Evolutionary conservation across 306 rosid genomes (phyloP), one percentile per base, ranked within the genome.

Genomic region (Quercus alba): DNA sequence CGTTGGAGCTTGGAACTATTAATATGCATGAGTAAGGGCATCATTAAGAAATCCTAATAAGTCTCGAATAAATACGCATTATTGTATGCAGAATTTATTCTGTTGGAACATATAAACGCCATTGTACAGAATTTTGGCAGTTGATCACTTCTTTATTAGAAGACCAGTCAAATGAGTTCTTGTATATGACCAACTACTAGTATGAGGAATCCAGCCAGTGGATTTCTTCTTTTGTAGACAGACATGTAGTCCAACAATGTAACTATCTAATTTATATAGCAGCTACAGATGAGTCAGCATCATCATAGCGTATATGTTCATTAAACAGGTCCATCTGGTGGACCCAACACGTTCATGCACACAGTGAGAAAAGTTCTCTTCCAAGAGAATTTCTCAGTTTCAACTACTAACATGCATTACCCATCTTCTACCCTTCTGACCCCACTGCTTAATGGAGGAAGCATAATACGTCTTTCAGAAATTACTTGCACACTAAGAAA

Each of bases 181-280:
- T 49, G 14, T 49, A 3, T 12, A 49, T 11, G 52, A 35, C 72
- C 52, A 19, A 33, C 26, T 63, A 63, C 70, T 63, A 28, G 6
- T 23, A 4, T 0, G 70, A 44, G 85, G 87, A 76, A 78, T 85
- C 81, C 67, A 82, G 72, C 78, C 76, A 28, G 78, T 75, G 79
- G 82, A 79, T 73, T 59, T 78, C 80, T 57, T 82, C 41, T 70
- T 28, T 11, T 19, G 33, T 44, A 73, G 63, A 74, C 62, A 73
- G 72, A 73, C 58, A 51, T 80, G 57, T 49, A 71, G 46, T 21
- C 72, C 31, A 1, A 63, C 77, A 87, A 75, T 80, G 78, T 30
- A 56, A 26, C 73, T 69, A 66, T 80, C 35, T 75, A 75, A 72
- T 72, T 74, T 70, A 46, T 74, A 54, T 68, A 76, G 82, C 52